Base-by-base conservation (phyloP, 139 green algal genomes). In the Asterochloris sp. region DNA sequence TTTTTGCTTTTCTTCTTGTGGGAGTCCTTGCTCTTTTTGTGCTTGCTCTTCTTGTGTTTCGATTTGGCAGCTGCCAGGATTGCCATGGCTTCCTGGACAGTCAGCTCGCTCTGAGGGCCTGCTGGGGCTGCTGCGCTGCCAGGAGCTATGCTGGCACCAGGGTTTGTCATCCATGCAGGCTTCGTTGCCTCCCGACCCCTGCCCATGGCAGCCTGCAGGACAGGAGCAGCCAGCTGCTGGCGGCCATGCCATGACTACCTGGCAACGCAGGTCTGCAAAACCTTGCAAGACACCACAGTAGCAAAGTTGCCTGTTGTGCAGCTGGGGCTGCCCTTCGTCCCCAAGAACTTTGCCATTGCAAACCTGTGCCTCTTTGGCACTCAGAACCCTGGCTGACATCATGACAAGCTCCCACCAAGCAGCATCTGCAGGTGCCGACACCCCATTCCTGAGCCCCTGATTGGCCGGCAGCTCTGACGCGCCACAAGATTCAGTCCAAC, bases 71-170 rank as follows among this genome's bases (percentile, higher is more conserved):
- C 62, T 60, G 47, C 63, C 14, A 85, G 21, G 13, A 85, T 82
- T 11, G 82, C 82, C 64, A 85, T n/a, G 10, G 82, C 82, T 29
- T 85, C 82, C 64, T 85, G 75, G 19, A 85, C 54, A 21, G 24
- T 78, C 0, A 54, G 38, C 38, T 54, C 62, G 11, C 81, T 77
- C 0, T 76, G 61, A 8, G 29, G 24, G 11, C 13, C 60, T 23
- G 28, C 61, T 84, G 73, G 38, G 38, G 38, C 38, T 54, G 38
- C 38, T 23, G 26, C 15, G 10, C 29, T 66, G 15, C 66, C 69
- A 79, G 80, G 68, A 64, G 80, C 80, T 47, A n/a, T 38, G 27
- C 21, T 24, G 28, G 71, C 47, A 66, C 29, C 54, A 62, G 12
- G 24, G 1, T 76, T 61, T 0, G 60, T 76, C 69, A 78, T 73